Conservation (phyloP, 2,329 filamentous ascomycete genomes). For the Trichoderma atroviride region DNA sequence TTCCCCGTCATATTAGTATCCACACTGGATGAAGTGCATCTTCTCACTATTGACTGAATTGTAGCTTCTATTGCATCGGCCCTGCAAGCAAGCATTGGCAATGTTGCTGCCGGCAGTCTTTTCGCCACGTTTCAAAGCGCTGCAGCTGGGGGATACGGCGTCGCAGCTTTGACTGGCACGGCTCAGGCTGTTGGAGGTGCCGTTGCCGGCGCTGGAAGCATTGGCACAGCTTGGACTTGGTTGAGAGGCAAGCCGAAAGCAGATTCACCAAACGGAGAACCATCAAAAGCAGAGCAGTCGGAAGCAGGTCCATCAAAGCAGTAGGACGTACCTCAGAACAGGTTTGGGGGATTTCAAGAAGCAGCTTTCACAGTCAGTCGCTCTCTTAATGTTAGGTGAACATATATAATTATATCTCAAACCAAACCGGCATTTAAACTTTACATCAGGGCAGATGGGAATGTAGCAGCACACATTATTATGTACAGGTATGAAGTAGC, state of each 20-base stretch:
- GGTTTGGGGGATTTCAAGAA: neutral
- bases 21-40: neutral
- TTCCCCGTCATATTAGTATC: neutral
- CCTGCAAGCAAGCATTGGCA: slow-evolving; percentile 37
- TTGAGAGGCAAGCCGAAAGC: neutral
- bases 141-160: slow-evolving; percentile 36
- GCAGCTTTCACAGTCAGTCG: neutral
- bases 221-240: neutral
- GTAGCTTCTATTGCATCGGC: slow-evolving; percentile 35
- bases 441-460: too few relatives aligned
- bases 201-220: neutral
- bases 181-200: slow-evolving; percentile 28
- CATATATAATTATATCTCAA: too few relatives aligned
- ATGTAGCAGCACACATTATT: neutral
- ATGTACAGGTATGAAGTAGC: too few relatives aligned
- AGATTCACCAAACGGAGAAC: neutral
- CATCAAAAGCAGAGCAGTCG: neutral
- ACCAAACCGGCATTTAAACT: too few relatives aligned
- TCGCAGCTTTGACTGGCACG: slow-evolving; percentile 29
- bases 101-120: slow-evolving; percentile 30
- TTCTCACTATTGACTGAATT: neutral
- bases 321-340: neutral
- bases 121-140: slow-evolving; percentile 42
- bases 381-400: neutral
- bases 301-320: neutral